phyloP scores from a whole-genome alignment of 352 stramenopile species.

The Phytopythium vexans region DNA sequence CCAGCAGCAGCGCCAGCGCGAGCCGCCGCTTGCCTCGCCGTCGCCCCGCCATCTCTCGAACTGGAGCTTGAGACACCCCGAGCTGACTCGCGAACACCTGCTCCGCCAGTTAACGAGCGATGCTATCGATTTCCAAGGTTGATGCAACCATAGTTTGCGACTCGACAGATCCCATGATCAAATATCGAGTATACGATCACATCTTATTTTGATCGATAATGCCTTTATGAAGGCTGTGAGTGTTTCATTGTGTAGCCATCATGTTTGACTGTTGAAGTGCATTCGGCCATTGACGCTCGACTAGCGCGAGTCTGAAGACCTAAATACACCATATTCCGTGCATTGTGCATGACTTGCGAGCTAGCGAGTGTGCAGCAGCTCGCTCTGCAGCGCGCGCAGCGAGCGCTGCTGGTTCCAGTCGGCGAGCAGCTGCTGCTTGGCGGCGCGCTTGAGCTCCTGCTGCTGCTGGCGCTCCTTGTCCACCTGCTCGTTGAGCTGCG shows the following conservation, averaged over 20 bases:
- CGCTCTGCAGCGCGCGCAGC: slow-evolving; percentile 21
- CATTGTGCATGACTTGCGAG: not conserved
- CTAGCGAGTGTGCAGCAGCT: slow-evolving; percentile 8
- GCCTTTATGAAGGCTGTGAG: too few species aligned
- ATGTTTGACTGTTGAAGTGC: too few species aligned
- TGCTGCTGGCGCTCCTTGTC: slow-evolving; percentile 23
- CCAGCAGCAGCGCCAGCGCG: slow-evolving; percentile 5
- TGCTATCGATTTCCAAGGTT: not conserved
- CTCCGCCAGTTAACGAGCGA: too few species aligned
- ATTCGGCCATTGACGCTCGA: too few species aligned
- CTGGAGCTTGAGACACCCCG: too few species aligned
- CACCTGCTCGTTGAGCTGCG: slow-evolving; percentile 36
- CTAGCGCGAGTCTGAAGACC: too few species aligned
- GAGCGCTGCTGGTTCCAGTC: slow-evolving; percentile 50
- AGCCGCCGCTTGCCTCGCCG: slow-evolving; percentile 4
- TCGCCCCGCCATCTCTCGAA: slow-evolving; percentile 1
- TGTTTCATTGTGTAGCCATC: too few species aligned
- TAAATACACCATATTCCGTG: too few species aligned
- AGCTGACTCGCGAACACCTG: too few species aligned
- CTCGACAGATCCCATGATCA: not conserved
- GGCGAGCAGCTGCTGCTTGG: slow-evolving; percentile 35
- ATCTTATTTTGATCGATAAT: too few species aligned
- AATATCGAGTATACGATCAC: too few species aligned
- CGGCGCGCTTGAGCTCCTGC: slow-evolving; percentile 19
- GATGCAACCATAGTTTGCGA: not conserved